Conservation (phyloP, 2,329 filamentous ascomycete genomes). For the Claviceps fusiformis region DNA sequence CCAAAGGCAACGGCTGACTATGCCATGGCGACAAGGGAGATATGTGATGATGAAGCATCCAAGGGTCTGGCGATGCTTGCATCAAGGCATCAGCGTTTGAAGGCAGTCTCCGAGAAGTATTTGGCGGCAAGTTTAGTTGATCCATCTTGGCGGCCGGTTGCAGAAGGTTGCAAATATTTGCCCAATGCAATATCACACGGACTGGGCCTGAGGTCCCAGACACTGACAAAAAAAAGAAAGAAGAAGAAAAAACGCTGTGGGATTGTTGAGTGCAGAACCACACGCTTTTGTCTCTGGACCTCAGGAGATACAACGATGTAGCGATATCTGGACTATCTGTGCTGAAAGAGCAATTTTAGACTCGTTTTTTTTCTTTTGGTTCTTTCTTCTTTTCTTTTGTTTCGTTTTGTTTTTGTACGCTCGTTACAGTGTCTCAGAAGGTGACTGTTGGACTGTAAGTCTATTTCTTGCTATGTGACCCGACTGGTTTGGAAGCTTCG, state of each 20-base stretch:
- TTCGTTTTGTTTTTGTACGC: background rate
- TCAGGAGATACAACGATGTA: background rate
- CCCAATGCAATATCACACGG: background rate
- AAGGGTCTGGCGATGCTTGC: conserved; percentile 13
- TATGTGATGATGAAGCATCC: conserved; percentile 12
- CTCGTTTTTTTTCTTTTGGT: background rate
- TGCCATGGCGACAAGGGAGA: conserved; percentile 13
- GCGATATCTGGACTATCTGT: conserved; percentile 2
- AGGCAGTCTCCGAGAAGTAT: conserved; percentile 11
- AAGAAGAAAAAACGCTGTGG: background rate
- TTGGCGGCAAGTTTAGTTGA: conserved; percentile 14
- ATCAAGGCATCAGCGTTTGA: conserved; percentile 15
- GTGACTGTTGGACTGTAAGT: background rate
- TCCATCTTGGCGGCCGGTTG: conserved; percentile 12
- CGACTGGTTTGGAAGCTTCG: background rate
- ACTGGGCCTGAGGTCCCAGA: background rate
- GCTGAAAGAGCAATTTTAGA: background rate
- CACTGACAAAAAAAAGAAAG: background rate
- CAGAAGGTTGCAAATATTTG: background rate
- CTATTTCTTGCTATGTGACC: background rate
- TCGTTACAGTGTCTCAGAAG: background rate
- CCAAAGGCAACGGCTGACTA: conserved; percentile 5
- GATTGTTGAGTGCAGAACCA: background rate
- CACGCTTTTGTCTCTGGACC: background rate
- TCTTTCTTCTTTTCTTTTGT: background rate